Conservation (phyloP, 2,329 filamentous ascomycete species). For the Monosporascus ibericus region DNA sequence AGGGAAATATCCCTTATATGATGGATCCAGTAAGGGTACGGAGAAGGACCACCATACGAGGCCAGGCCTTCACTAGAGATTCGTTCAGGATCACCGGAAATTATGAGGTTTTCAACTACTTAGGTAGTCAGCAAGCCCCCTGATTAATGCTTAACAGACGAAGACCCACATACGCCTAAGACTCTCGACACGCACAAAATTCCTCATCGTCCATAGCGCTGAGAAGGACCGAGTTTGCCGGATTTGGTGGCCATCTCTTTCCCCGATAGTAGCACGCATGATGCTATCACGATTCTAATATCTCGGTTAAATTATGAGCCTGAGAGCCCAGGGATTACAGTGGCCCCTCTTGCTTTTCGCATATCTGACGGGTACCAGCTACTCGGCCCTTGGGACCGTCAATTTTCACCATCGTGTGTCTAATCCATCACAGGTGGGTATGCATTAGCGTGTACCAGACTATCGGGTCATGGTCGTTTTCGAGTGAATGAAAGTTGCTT, state of each 20-base stretch:
- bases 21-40: not conserved
- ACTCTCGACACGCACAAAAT: too few relatives aligned
- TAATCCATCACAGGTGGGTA: conserved; percentile 21
- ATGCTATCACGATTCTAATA: not conserved
- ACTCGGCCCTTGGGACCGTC: not conserved
- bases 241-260: not conserved
- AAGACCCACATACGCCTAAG: not conserved
- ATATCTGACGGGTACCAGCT: not conserved
- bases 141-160: not conserved
- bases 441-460: conserved; percentile 30
- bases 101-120: not conserved
- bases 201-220: not conserved
- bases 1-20: not conserved
- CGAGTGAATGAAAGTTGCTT: conserved; percentile 3
- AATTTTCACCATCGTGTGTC: conserved; percentile 16
- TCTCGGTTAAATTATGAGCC: not conserved
- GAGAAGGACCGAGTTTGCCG: not conserved
- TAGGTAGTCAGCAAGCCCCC: too few relatives aligned
- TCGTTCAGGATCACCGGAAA: not conserved
- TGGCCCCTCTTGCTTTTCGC: not conserved
- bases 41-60: not conserved
- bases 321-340: not conserved
- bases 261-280: not conserved
- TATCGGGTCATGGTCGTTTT: conserved; percentile 25
- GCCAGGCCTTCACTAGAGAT: not conserved